Conservation (phyloP, 106 monocot species). For the Phalaenopsis aphrodite region DNA sequence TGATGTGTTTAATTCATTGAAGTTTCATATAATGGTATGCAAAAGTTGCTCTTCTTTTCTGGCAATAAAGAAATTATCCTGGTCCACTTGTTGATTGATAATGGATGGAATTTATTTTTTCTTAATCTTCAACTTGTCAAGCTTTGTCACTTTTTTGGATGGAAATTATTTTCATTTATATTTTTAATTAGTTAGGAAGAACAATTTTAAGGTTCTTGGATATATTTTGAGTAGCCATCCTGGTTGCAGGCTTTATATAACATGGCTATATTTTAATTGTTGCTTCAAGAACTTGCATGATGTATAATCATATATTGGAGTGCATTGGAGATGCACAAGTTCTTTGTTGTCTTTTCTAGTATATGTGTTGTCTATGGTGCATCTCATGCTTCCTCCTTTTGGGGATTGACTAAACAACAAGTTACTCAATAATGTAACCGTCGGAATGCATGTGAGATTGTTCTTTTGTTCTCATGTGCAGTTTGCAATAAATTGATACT, state of each 20-base stretch:
- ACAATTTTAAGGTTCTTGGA: neutral
- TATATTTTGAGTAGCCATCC: neutral
- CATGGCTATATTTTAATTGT: too few species aligned
- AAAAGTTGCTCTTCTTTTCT: neutral
- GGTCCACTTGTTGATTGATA: neutral
- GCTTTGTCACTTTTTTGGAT: neutral
- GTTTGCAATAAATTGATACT: too few species aligned
- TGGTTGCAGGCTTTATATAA: neutral
- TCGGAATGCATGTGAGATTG: too few species aligned
- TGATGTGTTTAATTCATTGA: neutral
- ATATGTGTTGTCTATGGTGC: too few species aligned
- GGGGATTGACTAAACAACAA: too few species aligned
- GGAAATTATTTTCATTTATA: neutral
- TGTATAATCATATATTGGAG: too few species aligned
- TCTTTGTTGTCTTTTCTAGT: too few species aligned
- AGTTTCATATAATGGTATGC: neutral
- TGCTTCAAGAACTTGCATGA: too few species aligned
- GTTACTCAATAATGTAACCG: too few species aligned
- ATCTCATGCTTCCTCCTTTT: too few species aligned
- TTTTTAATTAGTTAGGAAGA: neutral
- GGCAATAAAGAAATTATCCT: neutral
- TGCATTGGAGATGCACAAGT: too few species aligned
- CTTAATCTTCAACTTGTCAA: neutral
- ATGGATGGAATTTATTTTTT: neutral
- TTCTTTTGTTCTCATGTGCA: too few species aligned